These are phyloP conservation scores for Benincasa hispida DNA, from an alignment of 306 rosid genomes.

Conservation along the genomic window DNA sequence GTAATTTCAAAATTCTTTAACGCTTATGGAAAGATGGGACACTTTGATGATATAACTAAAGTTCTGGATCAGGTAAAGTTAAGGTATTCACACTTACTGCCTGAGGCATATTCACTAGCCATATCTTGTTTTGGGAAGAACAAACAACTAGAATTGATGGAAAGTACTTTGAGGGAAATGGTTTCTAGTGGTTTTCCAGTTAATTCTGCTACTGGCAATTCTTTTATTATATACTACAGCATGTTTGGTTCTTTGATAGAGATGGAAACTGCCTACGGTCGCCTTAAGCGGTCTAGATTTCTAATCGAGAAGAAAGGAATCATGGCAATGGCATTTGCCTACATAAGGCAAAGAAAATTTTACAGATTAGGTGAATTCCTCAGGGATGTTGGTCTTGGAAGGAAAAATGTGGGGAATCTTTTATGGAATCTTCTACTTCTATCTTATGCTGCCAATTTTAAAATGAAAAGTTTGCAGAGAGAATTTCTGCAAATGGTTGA, in stretches of 20 bases:
- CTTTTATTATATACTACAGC: conserved; percentile 38
- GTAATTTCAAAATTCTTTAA: conserved; percentile 42
- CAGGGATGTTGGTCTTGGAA: conserved; percentile 60
- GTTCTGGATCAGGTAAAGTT: conserved; percentile 25
- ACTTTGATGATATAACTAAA: conserved; percentile 21
- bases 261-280: conserved; percentile 61
- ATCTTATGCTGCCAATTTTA: conserved; percentile 79
- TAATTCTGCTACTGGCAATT: conserved; percentile 42
- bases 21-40: conserved; percentile 26
- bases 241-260: conserved; percentile 53
- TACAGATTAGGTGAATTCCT: conserved; percentile 64
- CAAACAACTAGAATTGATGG: conserved; percentile 74
- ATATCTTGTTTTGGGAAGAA: conserved; percentile 60
- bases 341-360: conserved; percentile 38
- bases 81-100: conserved; percentile 34
- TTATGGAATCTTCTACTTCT: conserved; percentile 75
- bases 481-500: conserved; percentile 73
- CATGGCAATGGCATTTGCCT: conserved; percentile 52
- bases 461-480: conserved; percentile 82
- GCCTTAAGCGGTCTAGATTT: conserved; percentile 54
- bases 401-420: conserved; percentile 69
- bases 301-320: conserved; percentile 46
- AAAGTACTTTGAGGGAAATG: conserved; percentile 44
- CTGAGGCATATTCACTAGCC: conserved; percentile 55
- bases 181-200: conserved; percentile 38